Conservation (phyloP, 192 early-diverging fungal genomes). For the Backusella luteola region DNA sequence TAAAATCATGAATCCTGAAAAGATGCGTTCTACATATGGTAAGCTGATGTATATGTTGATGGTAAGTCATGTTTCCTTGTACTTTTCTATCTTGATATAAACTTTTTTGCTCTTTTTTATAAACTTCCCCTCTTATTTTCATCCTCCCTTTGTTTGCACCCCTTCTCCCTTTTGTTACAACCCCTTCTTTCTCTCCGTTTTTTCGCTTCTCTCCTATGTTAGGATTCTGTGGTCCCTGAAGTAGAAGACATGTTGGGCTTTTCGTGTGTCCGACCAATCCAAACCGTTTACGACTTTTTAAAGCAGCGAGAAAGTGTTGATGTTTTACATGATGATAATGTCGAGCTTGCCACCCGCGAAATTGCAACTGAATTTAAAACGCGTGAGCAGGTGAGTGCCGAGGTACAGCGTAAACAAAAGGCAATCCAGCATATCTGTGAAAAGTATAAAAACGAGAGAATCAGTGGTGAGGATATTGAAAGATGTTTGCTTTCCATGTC, state of each 20-base stretch:
- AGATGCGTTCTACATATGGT: slow-evolving; percentile 94
- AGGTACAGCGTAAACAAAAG: slow-evolving; percentile 86
- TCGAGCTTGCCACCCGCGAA: slow-evolving; percentile 72
- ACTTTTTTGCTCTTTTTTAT: neutral
- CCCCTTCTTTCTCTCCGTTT: neutral
- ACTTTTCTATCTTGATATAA: neutral
- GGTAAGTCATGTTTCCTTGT: slow-evolving; percentile 28
- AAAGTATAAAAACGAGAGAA: slow-evolving; percentile 64
- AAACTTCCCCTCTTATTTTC: neutral
- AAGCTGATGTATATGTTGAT: slow-evolving; percentile 93
- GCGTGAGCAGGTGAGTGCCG: slow-evolving; percentile 66
- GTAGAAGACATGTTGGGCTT: slow-evolving; percentile 78
- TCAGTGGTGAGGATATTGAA: slow-evolving; percentile 66
- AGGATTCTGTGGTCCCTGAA: slow-evolving; percentile 70
- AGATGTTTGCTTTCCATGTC: slow-evolving; percentile 93
- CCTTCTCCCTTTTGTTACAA: neutral
- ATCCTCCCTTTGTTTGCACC: slow-evolving; percentile 1
- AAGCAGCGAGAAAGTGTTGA: slow-evolving; percentile 60
- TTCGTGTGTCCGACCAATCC: slow-evolving; percentile 78
- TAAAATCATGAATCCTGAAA: slow-evolving; percentile 95
- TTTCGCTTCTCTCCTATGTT: slow-evolving; percentile 7
- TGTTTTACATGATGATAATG: slow-evolving; percentile 82
- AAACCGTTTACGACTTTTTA: slow-evolving; percentile 83
- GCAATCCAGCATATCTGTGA: slow-evolving; percentile 83
- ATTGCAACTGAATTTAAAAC: slow-evolving; percentile 63